A percentile compares a stretch with the other conserved stretches of the same genome.
These are phyloP conservation scores for Termitomyces sp. DNA, from an alignment of 768 basidiomycete genomes.

Conservation along the genomic window DNA sequence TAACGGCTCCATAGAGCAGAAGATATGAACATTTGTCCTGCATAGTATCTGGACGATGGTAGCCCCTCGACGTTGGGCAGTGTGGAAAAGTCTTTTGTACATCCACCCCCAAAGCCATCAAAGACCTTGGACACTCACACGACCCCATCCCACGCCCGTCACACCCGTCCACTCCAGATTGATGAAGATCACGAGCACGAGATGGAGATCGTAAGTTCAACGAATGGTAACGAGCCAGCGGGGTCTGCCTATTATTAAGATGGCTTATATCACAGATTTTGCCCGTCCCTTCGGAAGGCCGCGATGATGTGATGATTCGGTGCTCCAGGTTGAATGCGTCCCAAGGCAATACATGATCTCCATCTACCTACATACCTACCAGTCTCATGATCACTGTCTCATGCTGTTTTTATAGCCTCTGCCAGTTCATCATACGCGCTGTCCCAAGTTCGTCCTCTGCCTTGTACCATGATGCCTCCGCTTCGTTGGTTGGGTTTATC, in stretches of 20 bases:
- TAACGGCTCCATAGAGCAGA: constrained; percentile 74
- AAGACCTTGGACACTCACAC: constrained; percentile 13
- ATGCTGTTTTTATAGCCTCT: not conserved
- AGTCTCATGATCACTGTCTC: no score
- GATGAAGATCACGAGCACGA: not conserved
- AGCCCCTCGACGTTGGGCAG: constrained; percentile 48
- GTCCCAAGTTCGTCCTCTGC: not conserved
- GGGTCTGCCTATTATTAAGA: not conserved
- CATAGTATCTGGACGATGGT: constrained; percentile 20
- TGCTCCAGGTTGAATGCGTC: no score
- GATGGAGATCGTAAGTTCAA: not conserved
- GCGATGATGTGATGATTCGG: not conserved
- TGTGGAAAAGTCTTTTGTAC: constrained; percentile 43
- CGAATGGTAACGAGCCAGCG: not conserved
- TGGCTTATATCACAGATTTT: not conserved
- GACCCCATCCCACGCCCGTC: constrained; percentile 21
- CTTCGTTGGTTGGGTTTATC: not conserved
- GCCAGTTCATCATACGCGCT: not conserved
- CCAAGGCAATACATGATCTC: no score
- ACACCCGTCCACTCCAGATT: not conserved
- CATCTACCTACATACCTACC: no score
- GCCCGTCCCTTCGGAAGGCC: not conserved
- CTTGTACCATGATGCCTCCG: not conserved
- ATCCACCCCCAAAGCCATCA: constrained; percentile 7
- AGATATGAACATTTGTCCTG: constrained; percentile 63